Evolutionary conservation across 1,284 basidiomycete genomes (phyloP).

Genomic region (Sporisorium graminicola): DNA sequence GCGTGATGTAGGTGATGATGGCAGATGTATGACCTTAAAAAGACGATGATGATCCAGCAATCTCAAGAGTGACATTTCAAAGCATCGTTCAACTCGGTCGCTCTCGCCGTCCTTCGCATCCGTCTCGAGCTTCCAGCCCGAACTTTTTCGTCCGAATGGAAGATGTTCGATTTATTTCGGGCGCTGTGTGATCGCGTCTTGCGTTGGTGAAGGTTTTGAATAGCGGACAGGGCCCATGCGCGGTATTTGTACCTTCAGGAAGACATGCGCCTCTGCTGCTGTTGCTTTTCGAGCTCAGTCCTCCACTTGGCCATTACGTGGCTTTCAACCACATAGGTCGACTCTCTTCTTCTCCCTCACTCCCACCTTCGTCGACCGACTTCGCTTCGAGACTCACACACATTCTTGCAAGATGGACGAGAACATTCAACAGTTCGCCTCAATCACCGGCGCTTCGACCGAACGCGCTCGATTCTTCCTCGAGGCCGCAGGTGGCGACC

Average conservation of each 20-base stretch:
- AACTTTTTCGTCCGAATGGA: conserved; percentile 25
- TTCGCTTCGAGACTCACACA: background rate
- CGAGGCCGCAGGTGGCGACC: conserved; percentile 68
- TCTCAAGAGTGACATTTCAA: conserved; percentile 9
- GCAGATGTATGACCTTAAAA: background rate
- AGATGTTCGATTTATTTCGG: background rate
- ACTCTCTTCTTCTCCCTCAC: background rate
- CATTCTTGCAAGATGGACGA: conserved; percentile 52
- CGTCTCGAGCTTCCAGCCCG: conserved; percentile 14
- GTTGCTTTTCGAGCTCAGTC: conserved; percentile 7
- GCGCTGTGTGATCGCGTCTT: conserved; percentile 23
- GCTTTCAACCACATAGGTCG: background rate
- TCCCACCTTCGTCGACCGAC: conserved; percentile 3
- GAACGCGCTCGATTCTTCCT: conserved; percentile 70
- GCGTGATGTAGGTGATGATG: background rate
- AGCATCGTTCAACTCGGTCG: background rate
- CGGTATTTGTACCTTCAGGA: background rate
- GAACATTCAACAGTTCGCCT: conserved; percentile 58
- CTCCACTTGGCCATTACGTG: conserved; percentile 16
- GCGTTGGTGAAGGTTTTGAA: background rate
- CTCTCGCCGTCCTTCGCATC: conserved; percentile 23
- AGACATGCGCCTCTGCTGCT: background rate
- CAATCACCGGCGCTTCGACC: conserved; percentile 67
- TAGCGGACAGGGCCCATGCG: conserved; percentile 23
- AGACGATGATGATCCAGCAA: background rate